phyloP scores from a whole-genome alignment of 176 grass and related monocot species.

The Oryza rufipogon region DNA sequence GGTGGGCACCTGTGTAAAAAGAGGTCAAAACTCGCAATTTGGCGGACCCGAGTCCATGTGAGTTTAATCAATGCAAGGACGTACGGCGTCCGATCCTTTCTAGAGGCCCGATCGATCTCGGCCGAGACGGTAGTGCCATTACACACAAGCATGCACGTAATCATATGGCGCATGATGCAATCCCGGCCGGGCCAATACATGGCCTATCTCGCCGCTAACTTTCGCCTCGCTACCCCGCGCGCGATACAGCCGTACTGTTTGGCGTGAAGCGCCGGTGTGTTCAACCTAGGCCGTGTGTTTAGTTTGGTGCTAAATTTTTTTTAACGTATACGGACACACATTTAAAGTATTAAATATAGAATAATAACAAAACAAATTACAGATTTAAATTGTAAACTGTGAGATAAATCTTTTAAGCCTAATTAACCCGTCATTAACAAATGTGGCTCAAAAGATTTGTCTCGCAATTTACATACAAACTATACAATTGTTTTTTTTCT shows the following conservation, averaged over 20 bases:
- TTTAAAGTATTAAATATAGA: no score
- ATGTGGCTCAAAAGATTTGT: no score
- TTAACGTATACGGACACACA: no score
- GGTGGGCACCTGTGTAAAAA: not conserved
- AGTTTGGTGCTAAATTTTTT: no score
- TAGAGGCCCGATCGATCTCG: constrained; percentile 15
- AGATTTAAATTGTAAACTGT: no score
- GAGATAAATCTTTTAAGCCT: no score
- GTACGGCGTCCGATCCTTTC: constrained; percentile 39
- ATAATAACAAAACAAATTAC: no score
- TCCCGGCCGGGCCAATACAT: not conserved
- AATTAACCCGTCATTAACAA: no score
- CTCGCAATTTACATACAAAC: no score
- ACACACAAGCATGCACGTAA: constrained; percentile 4
- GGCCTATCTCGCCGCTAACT: not conserved
- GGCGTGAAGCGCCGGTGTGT: not conserved
- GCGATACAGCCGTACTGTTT: not conserved
- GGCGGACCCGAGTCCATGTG: constrained; percentile 38
- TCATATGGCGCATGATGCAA: not conserved
- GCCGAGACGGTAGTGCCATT: not conserved
- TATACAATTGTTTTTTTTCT: no score
- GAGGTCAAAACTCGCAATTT: not conserved
- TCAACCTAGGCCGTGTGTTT: not conserved
- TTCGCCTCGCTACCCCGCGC: not conserved
- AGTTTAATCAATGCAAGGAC: constrained; percentile 35